Conservation (phyloP, 1,139 yeast species). For the Nakaseomyces delphensis region DNA sequence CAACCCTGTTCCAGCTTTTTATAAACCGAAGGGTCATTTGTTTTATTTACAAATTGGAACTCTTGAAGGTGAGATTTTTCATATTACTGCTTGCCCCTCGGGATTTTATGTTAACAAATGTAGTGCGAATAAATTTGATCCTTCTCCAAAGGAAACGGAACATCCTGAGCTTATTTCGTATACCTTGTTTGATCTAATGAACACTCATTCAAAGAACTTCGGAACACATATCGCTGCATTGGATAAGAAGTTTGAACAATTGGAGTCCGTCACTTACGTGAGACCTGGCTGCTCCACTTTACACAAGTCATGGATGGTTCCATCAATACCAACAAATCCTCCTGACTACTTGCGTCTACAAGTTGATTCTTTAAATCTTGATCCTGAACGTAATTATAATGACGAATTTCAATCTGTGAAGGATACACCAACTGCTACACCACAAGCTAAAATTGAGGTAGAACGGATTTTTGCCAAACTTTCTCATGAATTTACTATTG, state of each 20-base stretch:
- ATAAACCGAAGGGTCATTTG: constrained; percentile 65
- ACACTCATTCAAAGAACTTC: constrained; percentile 34
- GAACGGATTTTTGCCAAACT: constrained; percentile 68
- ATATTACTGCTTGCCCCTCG: constrained; percentile 65
- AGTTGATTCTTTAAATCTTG: constrained; percentile 14
- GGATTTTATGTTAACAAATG: constrained; percentile 76
- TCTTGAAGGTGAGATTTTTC: constrained; percentile 68
- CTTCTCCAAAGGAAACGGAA: constrained; percentile 38
- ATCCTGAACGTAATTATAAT: constrained; percentile 65
- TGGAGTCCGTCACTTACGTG: constrained; percentile 49
- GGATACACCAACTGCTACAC: constrained; percentile 51
- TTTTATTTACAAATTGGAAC: constrained; percentile 68
- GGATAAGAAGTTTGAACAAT: constrained; percentile 36
- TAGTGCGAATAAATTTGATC: constrained; percentile 62
- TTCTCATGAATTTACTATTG: constrained; percentile 67
- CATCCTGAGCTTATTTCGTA: constrained; percentile 17
- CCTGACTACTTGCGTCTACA: constrained; percentile 28
- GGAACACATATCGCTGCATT: constrained; percentile 33
- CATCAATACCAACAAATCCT: constrained; percentile 26
- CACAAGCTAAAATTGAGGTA: constrained; percentile 63
- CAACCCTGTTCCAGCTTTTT: constrained; percentile 70
- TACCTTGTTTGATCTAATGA: constrained; percentile 30
- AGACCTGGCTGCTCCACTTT: constrained; percentile 54
- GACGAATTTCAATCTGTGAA: constrained; percentile 79
- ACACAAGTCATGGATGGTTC: constrained; percentile 70